Conservation (phyloP, 495 filamentous ascomycete species). For the Apodospora peruviana region DNA sequence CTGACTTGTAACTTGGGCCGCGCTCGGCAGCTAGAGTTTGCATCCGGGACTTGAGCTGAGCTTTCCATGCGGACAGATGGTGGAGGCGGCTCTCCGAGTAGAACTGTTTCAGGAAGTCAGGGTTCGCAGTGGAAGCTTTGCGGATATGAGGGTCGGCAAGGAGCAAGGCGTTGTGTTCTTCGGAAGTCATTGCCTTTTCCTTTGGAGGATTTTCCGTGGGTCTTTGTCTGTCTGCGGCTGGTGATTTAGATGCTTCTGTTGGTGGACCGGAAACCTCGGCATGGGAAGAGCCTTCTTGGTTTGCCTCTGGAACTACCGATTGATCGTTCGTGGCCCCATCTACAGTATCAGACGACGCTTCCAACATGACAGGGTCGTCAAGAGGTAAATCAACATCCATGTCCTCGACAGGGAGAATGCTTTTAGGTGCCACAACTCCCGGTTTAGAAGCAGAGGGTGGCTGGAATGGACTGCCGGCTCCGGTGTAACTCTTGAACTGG, state of each 20-base stretch:
- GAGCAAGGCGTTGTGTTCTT: conserved; percentile 83
- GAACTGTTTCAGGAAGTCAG: conserved; percentile 87
- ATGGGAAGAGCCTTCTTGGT: not conserved
- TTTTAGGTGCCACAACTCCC: not conserved
- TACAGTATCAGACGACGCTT: too few species aligned
- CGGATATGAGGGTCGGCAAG: conserved; percentile 76
- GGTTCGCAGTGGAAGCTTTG: conserved; percentile 81
- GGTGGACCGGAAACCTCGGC: not conserved
- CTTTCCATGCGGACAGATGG: conserved; percentile 93
- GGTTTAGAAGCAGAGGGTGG: conserved; percentile 14
- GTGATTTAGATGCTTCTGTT: not conserved
- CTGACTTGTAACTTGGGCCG: conserved; percentile 29
- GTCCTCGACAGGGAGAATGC: conserved; percentile 15
- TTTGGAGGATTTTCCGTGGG: not conserved
- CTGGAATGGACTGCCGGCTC: conserved; percentile 16
- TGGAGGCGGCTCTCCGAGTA: conserved; percentile 91
- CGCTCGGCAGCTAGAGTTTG: conserved; percentile 68
- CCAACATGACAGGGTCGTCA: not conserved
- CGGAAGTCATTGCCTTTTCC: conserved; percentile 59
- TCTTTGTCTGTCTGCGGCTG: conserved; percentile 15
- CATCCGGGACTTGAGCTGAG: conserved; percentile 80
- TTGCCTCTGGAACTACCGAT: not conserved
- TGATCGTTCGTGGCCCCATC: not conserved
- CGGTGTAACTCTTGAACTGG: conserved; percentile 49
- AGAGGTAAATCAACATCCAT: conserved; percentile 14